Base-by-base conservation (phyloP, 176 grass and related monocot species). In the Eremochloa ophiuroides region DNA sequence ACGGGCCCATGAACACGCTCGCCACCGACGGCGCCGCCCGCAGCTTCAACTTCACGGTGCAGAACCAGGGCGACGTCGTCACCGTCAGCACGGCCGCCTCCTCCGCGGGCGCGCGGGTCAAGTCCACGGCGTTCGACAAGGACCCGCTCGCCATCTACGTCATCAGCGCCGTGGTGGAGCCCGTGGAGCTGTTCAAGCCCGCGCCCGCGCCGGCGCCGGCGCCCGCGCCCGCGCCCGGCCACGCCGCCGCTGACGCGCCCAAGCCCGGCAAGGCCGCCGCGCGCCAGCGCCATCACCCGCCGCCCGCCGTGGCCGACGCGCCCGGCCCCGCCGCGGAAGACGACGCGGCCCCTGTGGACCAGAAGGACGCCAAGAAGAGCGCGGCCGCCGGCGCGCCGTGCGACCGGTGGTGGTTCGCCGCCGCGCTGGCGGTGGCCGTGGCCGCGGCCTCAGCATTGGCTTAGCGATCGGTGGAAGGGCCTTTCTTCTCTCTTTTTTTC, bases 1-100 rank as follows among this genome's bases (percentile, higher is more conserved):
- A 97, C 29, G 93, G 93, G 50, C 91, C 90, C 43, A 90, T 97
- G 88, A 97, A 93, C 83, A 97, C 90, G 25, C 93, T 97, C 39
- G 93, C 93, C 65, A 93, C 93, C 64, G 93, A 93, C 63, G 90
- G 90, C 83, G 39, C 90, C 66, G 82, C 86, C 42, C 69, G 76
- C 16, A 91, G 91, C 78, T 97, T 73, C 78, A 97, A 97, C 64
- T 87, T 97, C 72, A 97, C 93, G 10, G 38, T 97, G 23, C 93
- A 97, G 85, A 97, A 91, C 66, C 76, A 86, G 47, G 93, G 93
- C 66, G 88, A 97, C 43, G 85, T 88, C 47, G 91, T 93, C 80
- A 89, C 91, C 65, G 80, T 95, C 77, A 60, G 78, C 72, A 93
- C 90, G 20, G 80, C 67, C 11, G 88, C 85, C 5, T 79, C 76